Conservation (phyloP, 1,284 basidiomycete genomes). For the Omphalotus olearius region DNA sequence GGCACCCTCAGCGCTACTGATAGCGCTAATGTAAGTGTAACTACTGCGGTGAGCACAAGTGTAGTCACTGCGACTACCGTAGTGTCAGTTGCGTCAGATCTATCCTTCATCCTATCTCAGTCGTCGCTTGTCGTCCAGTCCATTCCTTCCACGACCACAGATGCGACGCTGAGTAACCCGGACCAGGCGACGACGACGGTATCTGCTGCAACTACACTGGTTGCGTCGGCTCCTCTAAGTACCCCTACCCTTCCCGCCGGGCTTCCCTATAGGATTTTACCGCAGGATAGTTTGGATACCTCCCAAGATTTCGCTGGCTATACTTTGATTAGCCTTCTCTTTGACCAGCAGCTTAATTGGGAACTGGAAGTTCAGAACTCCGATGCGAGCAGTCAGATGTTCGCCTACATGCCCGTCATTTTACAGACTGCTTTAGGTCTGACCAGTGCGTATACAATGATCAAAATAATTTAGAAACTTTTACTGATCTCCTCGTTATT, state of each 20-base stretch:
- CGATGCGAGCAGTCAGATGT: constrained; percentile 56
- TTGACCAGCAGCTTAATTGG: constrained; percentile 58
- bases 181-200: constrained; percentile 48
- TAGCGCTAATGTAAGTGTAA: background rate
- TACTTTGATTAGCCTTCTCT: constrained; percentile 54
- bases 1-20: constrained; percentile 5
- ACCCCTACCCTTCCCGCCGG: constrained; percentile 47
- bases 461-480: background rate
- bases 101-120: constrained; percentile 37
- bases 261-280: constrained; percentile 58
- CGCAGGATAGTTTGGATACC: constrained; percentile 29
- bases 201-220: constrained; percentile 28
- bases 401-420: constrained; percentile 51
- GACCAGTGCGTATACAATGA: constrained; percentile 33
- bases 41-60: constrained; percentile 12
- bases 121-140: constrained; percentile 38
- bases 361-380: constrained; percentile 47
- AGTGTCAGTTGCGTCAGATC: constrained; percentile 28
- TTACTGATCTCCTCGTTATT: background rate
- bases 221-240: constrained; percentile 23
- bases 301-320: constrained; percentile 31
- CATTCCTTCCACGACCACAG: constrained; percentile 22
- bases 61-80: constrained; percentile 14
- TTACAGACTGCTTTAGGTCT: constrained; percentile 47
- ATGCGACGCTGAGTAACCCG: constrained; percentile 45